Percentiles rank a stretch among this genome's conserved stretches.
These are phyloP conservation scores for Trypanosoma boissoni DNA, from an alignment of 208 protist species.

Conservation along the genomic window DNA sequence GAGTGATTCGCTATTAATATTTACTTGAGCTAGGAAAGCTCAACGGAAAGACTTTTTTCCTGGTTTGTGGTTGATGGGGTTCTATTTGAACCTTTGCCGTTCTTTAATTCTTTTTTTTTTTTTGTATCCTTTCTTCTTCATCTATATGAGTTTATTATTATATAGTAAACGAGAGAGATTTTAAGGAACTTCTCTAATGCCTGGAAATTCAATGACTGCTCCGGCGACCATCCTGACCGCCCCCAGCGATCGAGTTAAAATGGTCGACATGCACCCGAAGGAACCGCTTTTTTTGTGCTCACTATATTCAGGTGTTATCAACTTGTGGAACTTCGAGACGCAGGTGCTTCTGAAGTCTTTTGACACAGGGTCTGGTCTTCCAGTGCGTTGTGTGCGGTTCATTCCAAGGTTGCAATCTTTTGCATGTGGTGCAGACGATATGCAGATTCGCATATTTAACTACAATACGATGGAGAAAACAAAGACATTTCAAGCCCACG, in stretches of 20 bases:
- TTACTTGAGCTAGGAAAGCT: too few relatives aligned
- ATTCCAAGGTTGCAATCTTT: conserved; percentile 97
- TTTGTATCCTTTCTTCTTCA: conserved; percentile 15
- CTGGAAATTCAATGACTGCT: conserved; percentile 3
- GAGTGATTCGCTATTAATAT: too few relatives aligned
- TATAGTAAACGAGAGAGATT: neutral
- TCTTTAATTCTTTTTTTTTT: conserved; percentile 7
- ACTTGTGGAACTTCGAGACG: conserved; percentile 98
- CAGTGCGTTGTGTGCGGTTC: conserved; percentile 96
- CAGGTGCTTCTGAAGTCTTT: conserved; percentile 96
- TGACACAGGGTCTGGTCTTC: conserved; percentile 91
- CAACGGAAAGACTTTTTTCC: too few relatives aligned
- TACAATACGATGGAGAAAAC: conserved; percentile 99
- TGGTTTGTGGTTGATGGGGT: too few relatives aligned
- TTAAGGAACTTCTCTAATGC: conserved; percentile 10
- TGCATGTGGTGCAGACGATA: conserved; percentile 95
- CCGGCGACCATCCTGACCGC: conserved; percentile 55
- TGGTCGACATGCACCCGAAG: conserved; percentile 98
- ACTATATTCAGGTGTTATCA: conserved; percentile 94
- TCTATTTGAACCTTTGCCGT: too few relatives aligned
- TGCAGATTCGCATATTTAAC: conserved; percentile 96
- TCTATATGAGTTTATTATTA: neutral
- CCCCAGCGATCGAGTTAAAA: conserved; percentile 97
- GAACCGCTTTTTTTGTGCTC: conserved; percentile 96
- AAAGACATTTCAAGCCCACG: conserved; percentile 95